These are phyloP conservation scores for Ogataea chonburiensis DNA, from an alignment of 805 yeast species.

Conservation along the genomic window DNA sequence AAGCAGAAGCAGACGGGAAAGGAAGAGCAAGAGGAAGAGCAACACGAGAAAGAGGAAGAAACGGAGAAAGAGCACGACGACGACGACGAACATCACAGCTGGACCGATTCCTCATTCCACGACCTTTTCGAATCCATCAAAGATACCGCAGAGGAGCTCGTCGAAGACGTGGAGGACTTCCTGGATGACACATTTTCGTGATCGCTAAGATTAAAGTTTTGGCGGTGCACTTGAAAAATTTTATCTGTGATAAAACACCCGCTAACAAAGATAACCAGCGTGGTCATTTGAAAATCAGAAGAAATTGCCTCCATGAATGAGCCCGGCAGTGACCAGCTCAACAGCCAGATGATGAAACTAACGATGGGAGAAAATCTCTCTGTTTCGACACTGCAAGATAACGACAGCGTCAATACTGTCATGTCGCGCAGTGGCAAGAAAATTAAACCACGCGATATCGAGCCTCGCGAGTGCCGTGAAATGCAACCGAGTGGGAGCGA, in stretches of 20 bases:
- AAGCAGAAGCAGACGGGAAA: constrained; percentile 19
- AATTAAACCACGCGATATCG: constrained; percentile 13
- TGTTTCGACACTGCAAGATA: constrained; percentile 6
- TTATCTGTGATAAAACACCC: constrained; percentile 8
- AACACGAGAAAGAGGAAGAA: constrained; percentile 16
- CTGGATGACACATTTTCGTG: constrained; percentile 10
- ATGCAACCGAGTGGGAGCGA: constrained; percentile 14
- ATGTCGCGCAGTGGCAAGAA: constrained; percentile 10
- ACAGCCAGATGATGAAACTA: constrained; percentile 3
- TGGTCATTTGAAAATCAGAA: not conserved
- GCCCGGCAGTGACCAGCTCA: constrained; percentile 1
- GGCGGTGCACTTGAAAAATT: constrained; percentile 9
- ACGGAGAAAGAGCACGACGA: constrained; percentile 20
- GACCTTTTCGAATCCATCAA: constrained; percentile 20
- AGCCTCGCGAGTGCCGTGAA: constrained; percentile 3
- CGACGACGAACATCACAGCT: constrained; percentile 20
- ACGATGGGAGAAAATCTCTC: constrained; percentile 4
- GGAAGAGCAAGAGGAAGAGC: constrained; percentile 20
- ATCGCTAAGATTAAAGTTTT: not conserved
- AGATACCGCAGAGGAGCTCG: constrained; percentile 27
- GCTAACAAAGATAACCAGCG: constrained; percentile 2
- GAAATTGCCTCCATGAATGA: constrained; percentile 2
- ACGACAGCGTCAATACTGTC: constrained; percentile 17
- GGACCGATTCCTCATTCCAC: constrained; percentile 16
- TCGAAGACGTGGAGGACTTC: constrained; percentile 29